Conservation (phyloP, 306 rosid species). For the Medicago arabica region DNA sequence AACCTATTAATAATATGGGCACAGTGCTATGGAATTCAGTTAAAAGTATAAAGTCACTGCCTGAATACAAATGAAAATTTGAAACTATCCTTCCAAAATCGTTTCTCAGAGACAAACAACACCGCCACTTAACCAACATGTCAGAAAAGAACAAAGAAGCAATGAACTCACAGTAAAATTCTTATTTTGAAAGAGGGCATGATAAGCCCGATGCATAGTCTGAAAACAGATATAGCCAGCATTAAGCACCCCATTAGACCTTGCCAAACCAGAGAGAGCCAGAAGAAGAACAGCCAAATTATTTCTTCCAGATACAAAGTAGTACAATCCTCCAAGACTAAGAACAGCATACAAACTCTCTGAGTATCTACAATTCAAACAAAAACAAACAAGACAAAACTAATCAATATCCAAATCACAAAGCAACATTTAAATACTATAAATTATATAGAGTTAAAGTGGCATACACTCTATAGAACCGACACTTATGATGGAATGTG, state of each 20-base stretch:
- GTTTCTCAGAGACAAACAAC: conserved; percentile 11
- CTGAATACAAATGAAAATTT: conserved; percentile 20
- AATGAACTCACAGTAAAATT: conserved; percentile 56
- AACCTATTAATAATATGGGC: background rate
- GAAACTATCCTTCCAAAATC: background rate
- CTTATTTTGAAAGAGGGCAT: conserved; percentile 61
- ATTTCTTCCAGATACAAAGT: conserved; percentile 60
- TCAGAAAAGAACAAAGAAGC: background rate
- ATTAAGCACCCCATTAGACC: conserved; percentile 91
- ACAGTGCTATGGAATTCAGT: conserved; percentile 6
- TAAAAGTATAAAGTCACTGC: conserved; percentile 19
- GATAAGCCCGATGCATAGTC: conserved; percentile 71
- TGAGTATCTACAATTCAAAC: conserved; percentile 65
- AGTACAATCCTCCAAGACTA: conserved; percentile 85
- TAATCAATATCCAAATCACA: background rate
- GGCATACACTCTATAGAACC: background rate
- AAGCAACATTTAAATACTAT: conserved; percentile 18
- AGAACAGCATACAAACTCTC: conserved; percentile 81
- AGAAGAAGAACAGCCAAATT: conserved; percentile 61
- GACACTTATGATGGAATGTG: no score
- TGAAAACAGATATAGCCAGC: conserved; percentile 92
- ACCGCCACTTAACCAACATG: background rate
- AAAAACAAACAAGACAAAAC: background rate
- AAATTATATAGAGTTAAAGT: background rate
- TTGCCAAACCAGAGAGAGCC: conserved; percentile 73